phyloP scores from a whole-genome alignment of 129 eudicot genomes.

The Tagetes erecta region DNA sequence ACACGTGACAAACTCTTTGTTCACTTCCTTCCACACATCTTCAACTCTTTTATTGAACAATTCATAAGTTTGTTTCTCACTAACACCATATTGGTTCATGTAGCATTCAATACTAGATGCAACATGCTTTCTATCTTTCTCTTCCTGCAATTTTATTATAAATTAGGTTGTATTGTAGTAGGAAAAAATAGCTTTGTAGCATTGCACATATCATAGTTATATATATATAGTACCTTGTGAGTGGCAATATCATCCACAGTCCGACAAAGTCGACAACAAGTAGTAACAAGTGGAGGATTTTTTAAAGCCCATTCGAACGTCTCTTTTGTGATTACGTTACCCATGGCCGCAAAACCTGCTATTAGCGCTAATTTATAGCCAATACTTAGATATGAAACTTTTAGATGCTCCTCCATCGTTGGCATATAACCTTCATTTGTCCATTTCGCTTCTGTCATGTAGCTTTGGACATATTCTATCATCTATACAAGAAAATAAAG shows the following conservation, averaged over 20 bases:
- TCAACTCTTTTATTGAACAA: not conserved
- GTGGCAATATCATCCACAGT: conserved; percentile 38
- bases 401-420: not conserved
- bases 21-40: not conserved
- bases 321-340: conserved; percentile 24
- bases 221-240: conserved; percentile 28
- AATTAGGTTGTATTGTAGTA: no score
- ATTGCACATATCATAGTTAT: no score
- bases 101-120: not conserved
- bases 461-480: not conserved
- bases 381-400: not conserved
- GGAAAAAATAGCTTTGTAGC: no score
- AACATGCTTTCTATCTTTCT: not conserved
- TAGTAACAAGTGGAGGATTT: conserved; percentile 28
- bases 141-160: not conserved
- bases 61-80: not conserved
- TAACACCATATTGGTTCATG: not conserved
- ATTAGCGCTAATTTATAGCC: conserved; percentile 3
- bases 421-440: not conserved
- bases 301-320: conserved; percentile 26
- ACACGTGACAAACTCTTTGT: not conserved
- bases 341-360: conserved; percentile 23
- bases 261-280: conserved; percentile 25
- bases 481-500: not conserved
- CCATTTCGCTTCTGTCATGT: conserved; percentile 6